A percentile compares a stretch with the other conserved stretches of the same genome.
phyloP scores from a whole-genome alignment of 2,329 filamentous ascomycete genomes.

The Coleophoma crateriformis region DNA sequence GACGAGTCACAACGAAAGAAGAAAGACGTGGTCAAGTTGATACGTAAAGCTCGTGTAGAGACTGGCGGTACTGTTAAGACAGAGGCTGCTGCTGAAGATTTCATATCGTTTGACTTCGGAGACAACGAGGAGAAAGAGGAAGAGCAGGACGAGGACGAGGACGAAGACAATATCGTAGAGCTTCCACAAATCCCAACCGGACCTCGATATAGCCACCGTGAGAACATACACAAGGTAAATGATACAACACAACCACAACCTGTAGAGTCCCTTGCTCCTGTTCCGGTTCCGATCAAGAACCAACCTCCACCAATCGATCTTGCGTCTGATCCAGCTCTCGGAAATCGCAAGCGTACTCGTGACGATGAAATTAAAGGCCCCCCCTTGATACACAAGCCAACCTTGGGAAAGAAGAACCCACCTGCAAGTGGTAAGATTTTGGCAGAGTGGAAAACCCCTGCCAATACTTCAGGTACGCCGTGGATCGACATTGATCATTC shows the following conservation, averaged over 20 bases:
- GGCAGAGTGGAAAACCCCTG: constrained; percentile 33
- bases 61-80: constrained; percentile 40
- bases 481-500: constrained; percentile 58
- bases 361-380: constrained; percentile 53
- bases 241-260: background rate
- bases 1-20: constrained; percentile 70
- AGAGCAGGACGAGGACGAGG: constrained; percentile 15
- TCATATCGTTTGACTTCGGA: constrained; percentile 77
- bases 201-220: constrained; percentile 1
- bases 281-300: background rate
- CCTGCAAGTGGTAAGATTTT: constrained; percentile 26
- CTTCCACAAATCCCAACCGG: constrained; percentile 4
- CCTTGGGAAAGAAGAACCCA: constrained; percentile 10
- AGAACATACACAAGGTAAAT: background rate
- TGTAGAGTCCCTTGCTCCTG: constrained; percentile 13
- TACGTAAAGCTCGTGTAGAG: constrained; percentile 79
- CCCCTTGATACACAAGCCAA: constrained; percentile 16
- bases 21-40: constrained; percentile 83
- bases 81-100: constrained; percentile 66
- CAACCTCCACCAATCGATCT: constrained; percentile 18
- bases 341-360: constrained; percentile 68
- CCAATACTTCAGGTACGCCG: constrained; percentile 44
- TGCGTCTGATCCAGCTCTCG: constrained; percentile 40
- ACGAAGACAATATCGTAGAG: constrained; percentile 6
- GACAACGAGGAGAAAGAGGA: constrained; percentile 39